phyloP scores from a whole-genome alignment of 2,329 filamentous ascomycete species.

The Gremmenia infestans region DNA sequence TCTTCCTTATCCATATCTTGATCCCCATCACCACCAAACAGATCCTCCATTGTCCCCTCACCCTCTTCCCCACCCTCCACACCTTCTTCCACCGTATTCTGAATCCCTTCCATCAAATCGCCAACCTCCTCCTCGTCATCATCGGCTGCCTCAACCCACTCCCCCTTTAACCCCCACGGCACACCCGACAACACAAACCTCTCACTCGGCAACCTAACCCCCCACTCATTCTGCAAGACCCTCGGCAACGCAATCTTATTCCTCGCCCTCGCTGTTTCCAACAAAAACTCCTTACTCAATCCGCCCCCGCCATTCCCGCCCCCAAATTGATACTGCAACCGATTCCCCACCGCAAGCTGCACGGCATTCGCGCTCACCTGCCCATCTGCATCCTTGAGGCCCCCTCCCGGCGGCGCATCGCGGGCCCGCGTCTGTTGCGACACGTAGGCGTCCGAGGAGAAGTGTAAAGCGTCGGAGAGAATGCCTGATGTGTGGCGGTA shows the following conservation, averaged over 20 bases:
- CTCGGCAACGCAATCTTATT: conserved; percentile 63
- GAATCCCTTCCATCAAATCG: conserved; percentile 36
- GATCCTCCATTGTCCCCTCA: conserved; percentile 38
- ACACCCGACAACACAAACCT: conserved; percentile 63
- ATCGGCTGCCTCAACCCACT: conserved; percentile 46
- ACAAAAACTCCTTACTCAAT: conserved; percentile 68
- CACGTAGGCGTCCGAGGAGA: conserved; percentile 64
- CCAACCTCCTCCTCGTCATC: conserved; percentile 38
- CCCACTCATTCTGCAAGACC: conserved; percentile 62
- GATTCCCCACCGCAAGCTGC: conserved; percentile 65
- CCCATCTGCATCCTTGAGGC: conserved; percentile 29
- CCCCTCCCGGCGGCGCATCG: conserved; percentile 29
- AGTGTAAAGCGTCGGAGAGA: conserved; percentile 65
- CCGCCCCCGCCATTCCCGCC: conserved; percentile 46
- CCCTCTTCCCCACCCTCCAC: conserved; percentile 36
- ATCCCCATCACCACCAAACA: conserved; percentile 36
- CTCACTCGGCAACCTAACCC: conserved; percentile 60
- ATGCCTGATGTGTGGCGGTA: conserved; percentile 75
- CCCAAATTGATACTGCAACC: conserved; percentile 65
- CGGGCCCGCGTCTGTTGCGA: conserved; percentile 31
- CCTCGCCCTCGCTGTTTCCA: conserved; percentile 66
- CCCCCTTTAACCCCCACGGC: conserved; percentile 58
- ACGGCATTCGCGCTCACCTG: conserved; percentile 60
- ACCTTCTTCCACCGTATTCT: conserved; percentile 33
- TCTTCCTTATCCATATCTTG: conserved; percentile 35